Evolutionary conservation across 345 rosid genomes (phyloP), one percentile per base, ranked within the genome.

Genomic region (Mangifera indica): DNA sequence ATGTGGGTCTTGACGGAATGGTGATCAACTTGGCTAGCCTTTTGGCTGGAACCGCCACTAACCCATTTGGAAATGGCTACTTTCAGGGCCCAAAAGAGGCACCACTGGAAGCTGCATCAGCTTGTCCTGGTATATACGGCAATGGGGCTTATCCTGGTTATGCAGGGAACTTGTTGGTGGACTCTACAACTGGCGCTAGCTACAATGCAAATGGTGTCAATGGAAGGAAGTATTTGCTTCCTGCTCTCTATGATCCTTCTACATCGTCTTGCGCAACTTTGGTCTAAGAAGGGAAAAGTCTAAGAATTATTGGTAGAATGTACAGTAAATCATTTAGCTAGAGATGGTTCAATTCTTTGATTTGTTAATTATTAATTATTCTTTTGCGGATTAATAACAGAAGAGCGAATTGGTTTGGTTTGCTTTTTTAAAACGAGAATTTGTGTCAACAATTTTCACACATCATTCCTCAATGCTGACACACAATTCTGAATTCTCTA

Each of bases 131-230:
- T 7, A 80, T 91, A 26, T 91, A 86, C 10, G 98, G 89, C 0
- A 87, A 84, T 45, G 97, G 98, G 18, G 90, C 97, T 56, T 93
- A 86, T 65, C 95, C 97, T 46, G 95, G 97, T 15, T 91, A 86
- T 60, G 89, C 97, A 0, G 98, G 97, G 0, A 66, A 87, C 66
- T 58, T 91, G 10, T 51, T 89, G 57, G 82, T 82, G 57, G 98
- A 93, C 67, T 2, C 84, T 0, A 73, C 84, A 1, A 87, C 88
- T 25, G 95, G 95, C 52, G 95, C 87, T 54, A 89, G 97, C 82
- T 93, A 84, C 63, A 93, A 91, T 66, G 95, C 97, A 2, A 18
- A 80, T 60, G 97, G 98, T 60, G 81, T 68, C 22, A 85, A 83
- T 72, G 95, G 92, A 24, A 84, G 97, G 78, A 91, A 88, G 76